Evolutionary conservation across 225 moss, liverwort and hornwort genomes (phyloP).

Genomic region (Antitrichia curtipendula): DNA sequence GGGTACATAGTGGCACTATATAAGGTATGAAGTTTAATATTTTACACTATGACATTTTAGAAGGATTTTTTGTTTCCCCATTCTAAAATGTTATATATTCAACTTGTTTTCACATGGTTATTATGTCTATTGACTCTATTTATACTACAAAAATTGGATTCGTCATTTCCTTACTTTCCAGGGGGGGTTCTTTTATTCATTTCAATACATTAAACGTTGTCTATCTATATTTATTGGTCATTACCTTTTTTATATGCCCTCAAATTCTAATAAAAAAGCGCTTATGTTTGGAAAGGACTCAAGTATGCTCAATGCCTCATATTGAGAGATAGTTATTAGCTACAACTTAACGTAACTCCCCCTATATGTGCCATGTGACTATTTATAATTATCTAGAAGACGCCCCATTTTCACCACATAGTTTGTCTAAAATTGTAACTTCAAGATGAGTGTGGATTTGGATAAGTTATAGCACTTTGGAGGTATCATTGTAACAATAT

Average conservation of each 20-base stretch:
- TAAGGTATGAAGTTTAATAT: neutral
- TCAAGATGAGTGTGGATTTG: neutral
- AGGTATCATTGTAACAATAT: rapidly evolving
- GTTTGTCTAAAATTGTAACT: neutral
- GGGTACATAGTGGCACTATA: rapidly evolving
- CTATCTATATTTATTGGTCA: neutral
- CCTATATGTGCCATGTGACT: neutral
- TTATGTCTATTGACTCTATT: neutral
- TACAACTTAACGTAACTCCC: neutral
- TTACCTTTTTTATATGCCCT: neutral
- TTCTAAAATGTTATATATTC: too few species aligned
- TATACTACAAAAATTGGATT: neutral
- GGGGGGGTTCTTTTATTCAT: rapidly evolving
- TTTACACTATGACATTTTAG: neutral
- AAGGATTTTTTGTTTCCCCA: neutral
- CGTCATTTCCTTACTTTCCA: too few species aligned
- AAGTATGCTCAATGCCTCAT: rapidly evolving
- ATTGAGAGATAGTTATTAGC: neutral
- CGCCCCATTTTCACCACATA: rapidly evolving
- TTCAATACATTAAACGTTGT: rapidly evolving
- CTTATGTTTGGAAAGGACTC: rapidly evolving
- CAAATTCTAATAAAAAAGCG: neutral
- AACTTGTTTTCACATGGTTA: neutral
- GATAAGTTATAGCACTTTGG: neutral
- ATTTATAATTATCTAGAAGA: neutral